These are phyloP conservation scores for Pythium aquatile DNA, from an alignment of 352 stramenopile species.

Conservation along the genomic window DNA sequence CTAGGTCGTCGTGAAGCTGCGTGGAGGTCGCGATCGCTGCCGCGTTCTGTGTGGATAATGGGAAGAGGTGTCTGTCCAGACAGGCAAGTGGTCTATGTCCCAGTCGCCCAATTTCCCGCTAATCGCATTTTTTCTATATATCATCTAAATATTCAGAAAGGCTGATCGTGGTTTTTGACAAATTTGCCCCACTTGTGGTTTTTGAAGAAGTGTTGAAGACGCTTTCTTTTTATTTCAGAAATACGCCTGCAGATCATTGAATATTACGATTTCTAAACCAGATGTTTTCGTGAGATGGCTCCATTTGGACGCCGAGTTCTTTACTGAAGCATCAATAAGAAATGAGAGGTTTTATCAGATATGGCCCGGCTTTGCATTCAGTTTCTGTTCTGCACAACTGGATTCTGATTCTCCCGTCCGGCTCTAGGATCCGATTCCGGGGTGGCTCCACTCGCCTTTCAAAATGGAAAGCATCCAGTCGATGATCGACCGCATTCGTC, in stretches of 20 bases:
- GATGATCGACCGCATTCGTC: not conserved
- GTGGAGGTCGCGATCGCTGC: not conserved
- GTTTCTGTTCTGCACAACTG: slow-evolving; percentile 22
- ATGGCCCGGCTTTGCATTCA: slow-evolving; percentile 17
- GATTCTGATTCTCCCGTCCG: slow-evolving; percentile 9
- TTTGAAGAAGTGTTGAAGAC: not conserved
- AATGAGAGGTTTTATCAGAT: slow-evolving; percentile 12
- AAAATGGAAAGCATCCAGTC: not conserved
- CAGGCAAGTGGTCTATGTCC: slow-evolving; percentile 5
- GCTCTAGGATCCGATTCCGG: slow-evolving; percentile 8
- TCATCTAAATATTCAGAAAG: slow-evolving; percentile 1
- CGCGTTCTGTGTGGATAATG: not conserved
- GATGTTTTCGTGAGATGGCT: slow-evolving; percentile 1
- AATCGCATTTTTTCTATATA: not conserved
- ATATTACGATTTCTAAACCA: not conserved
- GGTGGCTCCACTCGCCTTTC: not conserved
- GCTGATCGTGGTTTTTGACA: not conserved
- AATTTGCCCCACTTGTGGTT: not conserved
- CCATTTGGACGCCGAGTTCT: slow-evolving; percentile 12
- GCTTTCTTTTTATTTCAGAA: not conserved
- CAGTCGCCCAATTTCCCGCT: not conserved
- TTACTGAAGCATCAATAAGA: slow-evolving; percentile 21
- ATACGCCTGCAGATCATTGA: not conserved
- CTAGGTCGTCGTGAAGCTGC: not conserved
- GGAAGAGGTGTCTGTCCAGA: slow-evolving; percentile 1